Conservation (phyloP, 1,139 yeast genomes). For the Candida mesenterica region DNA sequence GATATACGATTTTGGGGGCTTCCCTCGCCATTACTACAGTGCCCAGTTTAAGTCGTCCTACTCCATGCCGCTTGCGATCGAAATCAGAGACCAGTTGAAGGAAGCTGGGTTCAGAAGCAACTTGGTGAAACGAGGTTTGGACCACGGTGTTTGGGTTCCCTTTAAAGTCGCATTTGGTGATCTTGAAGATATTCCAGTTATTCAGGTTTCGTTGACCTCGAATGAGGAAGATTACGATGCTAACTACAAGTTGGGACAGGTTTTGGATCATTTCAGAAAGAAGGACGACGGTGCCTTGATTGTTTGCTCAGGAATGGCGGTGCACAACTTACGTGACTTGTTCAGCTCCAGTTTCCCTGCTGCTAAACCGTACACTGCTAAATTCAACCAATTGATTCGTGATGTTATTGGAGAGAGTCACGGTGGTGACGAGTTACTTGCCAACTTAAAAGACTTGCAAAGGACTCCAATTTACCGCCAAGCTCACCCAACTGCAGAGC, state of each 20-base stretch:
- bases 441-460: constrained; percentile 29
- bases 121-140: constrained; percentile 59
- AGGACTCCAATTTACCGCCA: constrained; percentile 34
- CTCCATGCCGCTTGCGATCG: constrained; percentile 40
- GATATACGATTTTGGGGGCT: constrained; percentile 73
- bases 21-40: constrained; percentile 61
- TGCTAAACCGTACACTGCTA: constrained; percentile 51
- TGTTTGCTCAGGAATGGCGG: constrained; percentile 74
- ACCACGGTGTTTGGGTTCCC: constrained; percentile 85
- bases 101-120: constrained; percentile 44
- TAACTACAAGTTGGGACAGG: constrained; percentile 57
- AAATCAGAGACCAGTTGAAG: constrained; percentile 41
- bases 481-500: constrained; percentile 78
- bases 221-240: constrained; percentile 44
- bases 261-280: constrained; percentile 50
- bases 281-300: constrained; percentile 39
- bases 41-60: constrained; percentile 57
- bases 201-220: constrained; percentile 64
- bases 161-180: constrained; percentile 68
- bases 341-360: constrained; percentile 15
- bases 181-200: constrained; percentile 44
- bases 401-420: constrained; percentile 25
- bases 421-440: constrained; percentile 27
- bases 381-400: constrained; percentile 47
- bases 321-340: constrained; percentile 66